Base-by-base conservation (phyloP, 1,284 basidiomycete species). In the Afroboletus lepidellus region DNA sequence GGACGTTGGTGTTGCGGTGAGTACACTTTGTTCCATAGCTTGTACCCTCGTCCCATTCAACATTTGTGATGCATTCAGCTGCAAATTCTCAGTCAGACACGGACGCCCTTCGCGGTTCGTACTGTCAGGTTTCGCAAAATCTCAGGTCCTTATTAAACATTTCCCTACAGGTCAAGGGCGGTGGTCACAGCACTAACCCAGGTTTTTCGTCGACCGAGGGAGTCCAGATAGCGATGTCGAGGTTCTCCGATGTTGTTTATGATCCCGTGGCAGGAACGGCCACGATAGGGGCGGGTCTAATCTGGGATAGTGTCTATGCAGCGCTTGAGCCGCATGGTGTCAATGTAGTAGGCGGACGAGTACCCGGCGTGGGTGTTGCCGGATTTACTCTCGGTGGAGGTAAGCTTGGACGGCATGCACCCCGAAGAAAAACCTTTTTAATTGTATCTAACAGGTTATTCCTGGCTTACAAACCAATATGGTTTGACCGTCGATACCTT, bases 321-420 rank as follows among this genome's bases (percentile, higher is more conserved):
- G 39, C 25, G 16, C 39, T 41, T n/a, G 39, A 41, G 1, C 39
- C 24, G 8, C 16, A 41, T 27, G 24, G 24, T 3, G 24, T 41
- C 5, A 41, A 41, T 13, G 24, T 41, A 1, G 25, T 41, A 27
- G 39, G 39, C n/a, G 39, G 39, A 5, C 39, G 39, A 25, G 39
- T 36, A n/a, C 39, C 23, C 15, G 29, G 29, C 29, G 29, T 30
- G 11, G 29, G 29, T 30, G 29, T 30, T 13, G 32, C 32, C 12
- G 80, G 81, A 1, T 77, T 79, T 44, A 77, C 69, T 0, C 72
- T 83, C 0, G 80, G 80, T 0, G 81, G 80, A 71, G 82, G 81
- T 76, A 60, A n/a, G 69, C 77, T 75, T 2, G 77, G 78, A 74
- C 16, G 11, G 34, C 9, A 2, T n/a, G 27, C 25, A 24, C 6